phyloP scores from a whole-genome alignment of 495 filamentous ascomycete species.

The Hyphodiscus hymeniophilus region DNA sequence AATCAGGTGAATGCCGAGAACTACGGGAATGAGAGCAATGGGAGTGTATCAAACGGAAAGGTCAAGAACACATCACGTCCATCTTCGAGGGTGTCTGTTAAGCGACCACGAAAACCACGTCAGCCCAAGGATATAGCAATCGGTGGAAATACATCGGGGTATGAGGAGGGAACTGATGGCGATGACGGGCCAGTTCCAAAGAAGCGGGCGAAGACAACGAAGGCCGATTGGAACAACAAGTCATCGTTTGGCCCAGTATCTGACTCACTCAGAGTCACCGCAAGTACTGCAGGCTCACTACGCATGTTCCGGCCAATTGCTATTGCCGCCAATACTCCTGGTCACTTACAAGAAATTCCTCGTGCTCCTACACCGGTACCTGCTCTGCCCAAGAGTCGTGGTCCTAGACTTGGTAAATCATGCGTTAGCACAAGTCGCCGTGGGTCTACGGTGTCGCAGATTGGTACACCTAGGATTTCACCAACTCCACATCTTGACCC shows the following conservation, averaged over 20 bases:
- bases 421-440: conserved; percentile 15
- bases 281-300: conserved; percentile 79
- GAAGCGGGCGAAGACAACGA: conserved; percentile 66
- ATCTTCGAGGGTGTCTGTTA: conserved; percentile 36
- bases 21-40: conserved; percentile 5
- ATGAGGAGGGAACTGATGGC: conserved; percentile 63
- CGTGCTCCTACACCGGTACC: conserved; percentile 78
- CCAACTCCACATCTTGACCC: conserved; percentile 31
- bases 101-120: conserved; percentile 30
- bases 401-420: conserved; percentile 16
- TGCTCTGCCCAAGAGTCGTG: conserved; percentile 26
- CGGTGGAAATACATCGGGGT: conserved; percentile 53
- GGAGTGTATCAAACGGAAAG: not conserved
- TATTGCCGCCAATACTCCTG: conserved; percentile 35
- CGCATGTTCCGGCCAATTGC: conserved; percentile 75
- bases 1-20: conserved; percentile 6
- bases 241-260: conserved; percentile 60
- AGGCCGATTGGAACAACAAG: conserved; percentile 58
- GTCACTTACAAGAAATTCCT: conserved; percentile 64
- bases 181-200: conserved; percentile 51
- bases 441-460: conserved; percentile 10
- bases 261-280: conserved; percentile 78
- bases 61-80: conserved; percentile 25
- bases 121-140: conserved; percentile 34
- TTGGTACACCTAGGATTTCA: conserved; percentile 24